Percentiles rank a stretch among this genome's conserved stretches.
Evolutionary conservation across 345 rosid genomes (phyloP).

Genomic region (Gossypioides kirkii): DNA sequence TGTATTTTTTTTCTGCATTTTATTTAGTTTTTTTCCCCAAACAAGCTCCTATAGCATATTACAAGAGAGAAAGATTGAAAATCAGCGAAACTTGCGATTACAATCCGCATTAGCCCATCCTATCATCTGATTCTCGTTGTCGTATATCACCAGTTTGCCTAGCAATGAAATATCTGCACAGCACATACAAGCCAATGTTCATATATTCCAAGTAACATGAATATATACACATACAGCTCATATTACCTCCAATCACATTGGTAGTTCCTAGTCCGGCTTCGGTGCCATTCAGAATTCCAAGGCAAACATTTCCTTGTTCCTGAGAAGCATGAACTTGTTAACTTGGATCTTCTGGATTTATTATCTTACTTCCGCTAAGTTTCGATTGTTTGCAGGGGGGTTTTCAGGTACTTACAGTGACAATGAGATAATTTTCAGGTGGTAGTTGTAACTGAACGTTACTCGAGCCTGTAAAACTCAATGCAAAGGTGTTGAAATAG

Average conservation of each 20-base stretch:
- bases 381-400: not conserved
- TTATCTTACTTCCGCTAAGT: not conserved
- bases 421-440: conserved; percentile 24
- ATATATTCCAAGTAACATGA: not conserved
- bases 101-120: conserved; percentile 12
- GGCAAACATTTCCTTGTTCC: conserved; percentile 23
- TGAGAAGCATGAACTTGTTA: conserved; percentile 11
- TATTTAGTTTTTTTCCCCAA: not conserved
- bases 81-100: not conserved
- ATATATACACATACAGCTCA: not conserved
- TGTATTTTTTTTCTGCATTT: not conserved
- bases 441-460: conserved; percentile 14
- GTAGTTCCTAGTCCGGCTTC: conserved; percentile 10
- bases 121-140: conserved; percentile 16
- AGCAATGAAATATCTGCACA: conserved; percentile 12
- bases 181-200: not conserved
- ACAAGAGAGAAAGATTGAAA: not conserved
- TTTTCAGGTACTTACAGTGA: conserved; percentile 19
- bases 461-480: conserved; percentile 14
- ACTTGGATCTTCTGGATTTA: no score
- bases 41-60: not conserved
- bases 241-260: conserved; percentile 28
- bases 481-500: conserved; percentile 18
- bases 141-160: conserved; percentile 11
- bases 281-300: conserved; percentile 23